Percentiles rank a stretch among this genome's conserved stretches.
These are phyloP conservation scores for Emericellopsis cladophorae DNA, from an alignment of 2,329 filamentous ascomycete genomes.

Conservation along the genomic window DNA sequence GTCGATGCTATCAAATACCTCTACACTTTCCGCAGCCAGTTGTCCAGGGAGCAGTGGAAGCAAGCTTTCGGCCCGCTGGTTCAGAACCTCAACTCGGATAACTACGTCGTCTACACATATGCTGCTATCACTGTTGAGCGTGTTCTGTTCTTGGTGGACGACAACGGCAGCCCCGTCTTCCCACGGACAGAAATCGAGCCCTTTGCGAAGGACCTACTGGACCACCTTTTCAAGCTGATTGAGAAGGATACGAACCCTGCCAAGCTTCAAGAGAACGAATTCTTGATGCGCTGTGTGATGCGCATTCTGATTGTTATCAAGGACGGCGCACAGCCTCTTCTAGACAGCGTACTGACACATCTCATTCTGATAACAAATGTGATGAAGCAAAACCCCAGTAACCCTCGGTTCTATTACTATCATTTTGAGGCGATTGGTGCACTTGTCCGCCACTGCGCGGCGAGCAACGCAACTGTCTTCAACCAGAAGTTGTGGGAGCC, in stretches of 20 bases:
- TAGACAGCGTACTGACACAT: slow-evolving; percentile 69
- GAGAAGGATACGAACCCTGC: slow-evolving; percentile 73
- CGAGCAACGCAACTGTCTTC: slow-evolving; percentile 55
- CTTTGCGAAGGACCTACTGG: slow-evolving; percentile 72
- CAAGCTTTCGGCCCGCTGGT: slow-evolving; percentile 81
- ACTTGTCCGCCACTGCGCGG: slow-evolving; percentile 58
- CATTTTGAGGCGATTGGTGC: slow-evolving; percentile 93
- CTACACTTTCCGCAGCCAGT: slow-evolving; percentile 90
- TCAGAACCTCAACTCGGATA: slow-evolving; percentile 75
- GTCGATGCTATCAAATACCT: slow-evolving; percentile 98
- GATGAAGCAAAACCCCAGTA: slow-evolving; percentile 91
- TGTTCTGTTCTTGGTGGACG: slow-evolving; percentile 71
- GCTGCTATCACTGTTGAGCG: slow-evolving; percentile 94
- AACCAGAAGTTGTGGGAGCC: slow-evolving; percentile 73
- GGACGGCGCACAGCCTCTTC: slow-evolving; percentile 61
- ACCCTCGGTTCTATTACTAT: slow-evolving; percentile 96
- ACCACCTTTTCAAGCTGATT: slow-evolving; percentile 84
- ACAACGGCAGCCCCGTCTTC: slow-evolving; percentile 66
- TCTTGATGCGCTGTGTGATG: slow-evolving; percentile 98
- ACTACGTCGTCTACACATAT: slow-evolving; percentile 97
- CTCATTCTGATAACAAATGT: slow-evolving; percentile 82
- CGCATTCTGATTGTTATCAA: slow-evolving; percentile 88
- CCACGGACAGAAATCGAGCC: slow-evolving; percentile 65
- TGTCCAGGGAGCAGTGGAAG: slow-evolving; percentile 86
- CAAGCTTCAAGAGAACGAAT: slow-evolving; percentile 98